Percentiles rank a stretch among this genome's conserved stretches.
phyloP scores from a whole-genome alignment of 208 protist genomes.

The Leishmania tropica region DNA sequence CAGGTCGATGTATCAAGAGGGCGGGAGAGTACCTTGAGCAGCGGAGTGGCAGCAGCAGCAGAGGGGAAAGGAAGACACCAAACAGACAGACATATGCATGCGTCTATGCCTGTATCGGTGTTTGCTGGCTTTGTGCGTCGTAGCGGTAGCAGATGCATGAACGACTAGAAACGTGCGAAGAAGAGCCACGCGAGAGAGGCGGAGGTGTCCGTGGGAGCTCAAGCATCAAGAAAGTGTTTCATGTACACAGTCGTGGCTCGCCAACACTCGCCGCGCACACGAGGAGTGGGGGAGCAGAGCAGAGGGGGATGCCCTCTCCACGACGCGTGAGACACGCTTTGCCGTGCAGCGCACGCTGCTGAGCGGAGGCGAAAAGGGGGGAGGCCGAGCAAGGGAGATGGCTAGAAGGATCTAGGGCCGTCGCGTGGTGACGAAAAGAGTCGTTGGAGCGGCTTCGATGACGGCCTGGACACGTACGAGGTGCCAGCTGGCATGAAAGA shows the following conservation, averaged over 20 bases:
- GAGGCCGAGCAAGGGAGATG: neutral
- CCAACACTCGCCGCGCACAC: neutral
- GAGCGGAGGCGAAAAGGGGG: neutral
- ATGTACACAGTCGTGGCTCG: neutral
- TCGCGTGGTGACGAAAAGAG: constrained; percentile 2
- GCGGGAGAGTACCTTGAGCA: neutral
- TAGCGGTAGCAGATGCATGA: neutral
- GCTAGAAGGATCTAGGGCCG: neutral
- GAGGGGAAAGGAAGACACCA: neutral
- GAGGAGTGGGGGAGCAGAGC: neutral
- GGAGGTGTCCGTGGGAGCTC: too few species aligned
- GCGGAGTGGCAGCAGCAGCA: constrained; percentile 1
- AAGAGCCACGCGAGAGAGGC: neutral
- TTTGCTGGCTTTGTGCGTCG: neutral
- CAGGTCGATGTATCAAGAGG: neutral
- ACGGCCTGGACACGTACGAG: neutral
- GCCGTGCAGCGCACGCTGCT: neutral
- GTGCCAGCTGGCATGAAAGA: neutral
- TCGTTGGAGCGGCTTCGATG: constrained; percentile 3
- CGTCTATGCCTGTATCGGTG: neutral
- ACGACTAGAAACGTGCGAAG: neutral
- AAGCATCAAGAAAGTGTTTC: too few species aligned
- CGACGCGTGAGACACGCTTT: neutral
- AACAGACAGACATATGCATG: neutral
- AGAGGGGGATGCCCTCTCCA: neutral